Base-by-base conservation (phyloP, 169 alveolate species). In the Eimeria acervulina region DNA sequence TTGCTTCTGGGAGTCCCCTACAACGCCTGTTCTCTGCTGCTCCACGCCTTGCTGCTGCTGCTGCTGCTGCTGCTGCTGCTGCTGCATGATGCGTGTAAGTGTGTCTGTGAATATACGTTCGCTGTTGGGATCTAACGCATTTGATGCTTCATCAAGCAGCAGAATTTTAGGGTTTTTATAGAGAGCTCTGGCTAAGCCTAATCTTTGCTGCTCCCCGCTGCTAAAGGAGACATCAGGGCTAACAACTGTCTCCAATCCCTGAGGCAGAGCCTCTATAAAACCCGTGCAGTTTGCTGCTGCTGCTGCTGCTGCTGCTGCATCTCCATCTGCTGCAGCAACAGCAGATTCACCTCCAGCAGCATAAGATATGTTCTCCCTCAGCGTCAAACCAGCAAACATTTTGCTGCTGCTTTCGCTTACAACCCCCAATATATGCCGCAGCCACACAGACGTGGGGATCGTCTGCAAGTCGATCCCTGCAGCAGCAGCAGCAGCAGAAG, bases 171-270 rank as follows among this genome's bases (percentile, higher is more conserved):
- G 88, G 66, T 74, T 52, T 59, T 90, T 90, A 61, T 70, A 47
- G 28, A 90, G 90, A 26, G 90, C 74, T 21, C 95, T 23, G 19
- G 95, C 95, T 6, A 90, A n/a, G 23, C 90, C 95, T 40, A 90
- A 89, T 5, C 95, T 51, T 78, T 90, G 95, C 90, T 74, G 90
- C 80, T 90, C 95, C 33, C 95, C 95, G 61, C 88, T 74, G 90
- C 95, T 90, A 89, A 44, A 90, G 76, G 76, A 28, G 76, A 28
- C 76, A 23, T 28, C 31, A 28, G 23, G 23, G 31, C 31, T 28
- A 2, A 78, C 63, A 15, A 78, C 26, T 19, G 89, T 78, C 8
- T 78, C 63, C 13, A 78, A 7, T 0, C 89, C 89, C 8, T 12
- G 59, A 6, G 89, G 89, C 28, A 78, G 63, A 19, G 8, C 63